These are phyloP conservation scores for Bocquillonia castaneifolia DNA, from an alignment of 441 rosid species.

Conservation along the genomic window DNA sequence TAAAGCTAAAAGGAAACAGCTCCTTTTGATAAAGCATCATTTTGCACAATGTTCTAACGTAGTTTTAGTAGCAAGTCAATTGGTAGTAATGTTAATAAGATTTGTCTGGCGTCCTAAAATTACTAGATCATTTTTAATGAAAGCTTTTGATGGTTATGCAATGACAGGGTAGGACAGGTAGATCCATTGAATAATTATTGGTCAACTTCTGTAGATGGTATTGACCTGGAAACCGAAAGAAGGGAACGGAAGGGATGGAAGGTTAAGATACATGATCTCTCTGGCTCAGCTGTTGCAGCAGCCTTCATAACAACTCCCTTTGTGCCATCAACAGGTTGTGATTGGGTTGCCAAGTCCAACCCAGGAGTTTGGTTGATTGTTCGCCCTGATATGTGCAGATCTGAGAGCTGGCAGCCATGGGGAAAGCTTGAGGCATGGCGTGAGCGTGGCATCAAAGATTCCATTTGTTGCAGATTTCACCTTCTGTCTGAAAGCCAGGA, in stretches of 20 bases:
- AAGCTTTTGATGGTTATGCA: constrained; percentile 26
- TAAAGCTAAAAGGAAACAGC: background rate
- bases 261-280: constrained; percentile 96
- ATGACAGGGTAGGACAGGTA: constrained; percentile 58
- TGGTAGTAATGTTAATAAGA: background rate
- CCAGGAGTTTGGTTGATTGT: constrained; percentile 97
- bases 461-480: constrained; percentile 79
- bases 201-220: constrained; percentile 49
- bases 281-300: constrained; percentile 92
- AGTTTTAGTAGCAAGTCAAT: background rate
- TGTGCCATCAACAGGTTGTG: constrained; percentile 93
- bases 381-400: constrained; percentile 67
- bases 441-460: constrained; percentile 84
- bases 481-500: constrained; percentile 74
- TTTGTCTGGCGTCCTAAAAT: constrained; percentile 4
- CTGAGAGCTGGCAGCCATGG: constrained; percentile 98
- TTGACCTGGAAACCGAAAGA: constrained; percentile 60
- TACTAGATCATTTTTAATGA: constrained; percentile 26
- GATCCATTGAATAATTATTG: constrained; percentile 62
- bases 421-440: constrained; percentile 98
- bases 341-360: constrained; percentile 90
- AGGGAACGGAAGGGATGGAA: constrained; percentile 94
- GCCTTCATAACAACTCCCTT: constrained; percentile 98
- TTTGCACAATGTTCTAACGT: background rate
- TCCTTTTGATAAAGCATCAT: background rate